Base-by-base conservation (phyloP, 768 basidiomycete genomes). In the Lentinula lateritia region DNA sequence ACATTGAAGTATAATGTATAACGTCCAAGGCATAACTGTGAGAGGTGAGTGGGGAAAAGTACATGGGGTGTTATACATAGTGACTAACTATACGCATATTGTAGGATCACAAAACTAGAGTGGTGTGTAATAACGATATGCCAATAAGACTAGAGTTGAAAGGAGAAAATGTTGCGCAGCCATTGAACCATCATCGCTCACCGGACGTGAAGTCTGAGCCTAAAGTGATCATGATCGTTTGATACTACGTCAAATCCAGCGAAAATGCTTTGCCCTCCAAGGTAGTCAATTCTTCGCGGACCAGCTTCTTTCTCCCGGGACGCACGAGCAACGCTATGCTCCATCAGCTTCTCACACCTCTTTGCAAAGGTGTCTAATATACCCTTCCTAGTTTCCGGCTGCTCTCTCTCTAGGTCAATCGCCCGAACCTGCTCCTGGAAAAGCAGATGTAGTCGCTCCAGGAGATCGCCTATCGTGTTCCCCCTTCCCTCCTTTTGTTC, bases 121-220 rank as follows among this genome's bases (percentile, higher is more conserved):
- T n/a, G 28, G 12, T 41, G 38, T 36, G 35, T 5, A n/a, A 54
- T 54, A 23, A 41, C 20, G 20, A 36, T 18, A 54, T 8, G 13
- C 20, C 32, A 34, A 36, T 15, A 16, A 43, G 39, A n/a, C 18
- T 5, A 36, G 23, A 20, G 42, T 7, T 23, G 18, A 38, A n/a
- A 9, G 13, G 9, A 35, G 53, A 18, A 18, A 36, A n/a, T 23
- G 39, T 18, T 10, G 39, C 20, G 39, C 20, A 43, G 6, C n/a
- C 10, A 18, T 20, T 48, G 15, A 46, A 48, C 23, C 23, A 23
- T 38, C 8, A 28, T 16, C 18, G 46, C 36, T 59, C 58, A 48
- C n/a, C 48, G 41, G 39, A 59, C 58, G 35, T 59, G 58, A 46
- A 59, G 57, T 42, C 57, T 45, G n/a, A 58, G 41, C 10, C 9